phyloP scores from a whole-genome alignment of 371 early-diverging fungal species.

The Lichtheimia ramosa region DNA sequence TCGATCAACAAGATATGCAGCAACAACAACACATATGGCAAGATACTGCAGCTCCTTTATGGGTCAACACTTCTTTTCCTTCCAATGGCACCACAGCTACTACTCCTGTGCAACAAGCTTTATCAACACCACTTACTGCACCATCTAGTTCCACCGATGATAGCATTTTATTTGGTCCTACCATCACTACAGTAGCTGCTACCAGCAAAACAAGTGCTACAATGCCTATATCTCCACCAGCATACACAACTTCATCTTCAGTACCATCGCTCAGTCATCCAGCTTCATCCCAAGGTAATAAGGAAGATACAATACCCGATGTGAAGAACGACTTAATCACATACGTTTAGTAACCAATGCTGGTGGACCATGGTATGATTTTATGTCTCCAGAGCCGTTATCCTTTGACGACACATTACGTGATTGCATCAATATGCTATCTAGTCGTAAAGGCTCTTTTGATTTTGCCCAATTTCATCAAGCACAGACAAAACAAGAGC shows the following conservation, averaged over 20 bases:
- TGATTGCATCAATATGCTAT: conserved; percentile 10
- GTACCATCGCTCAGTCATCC: not conserved
- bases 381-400: not conserved
- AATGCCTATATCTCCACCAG: not conserved
- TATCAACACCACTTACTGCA: no score
- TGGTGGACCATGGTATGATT: not conserved
- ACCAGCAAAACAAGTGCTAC: no score
- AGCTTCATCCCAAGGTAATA: not conserved
- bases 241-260: not conserved
- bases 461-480: not conserved
- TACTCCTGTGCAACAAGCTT: no score
- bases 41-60: no score
- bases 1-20: not conserved
- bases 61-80: no score
- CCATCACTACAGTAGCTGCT: no score
- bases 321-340: not conserved
- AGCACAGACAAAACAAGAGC: not conserved
- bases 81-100: no score
- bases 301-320: not conserved
- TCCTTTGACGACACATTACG: conserved; percentile 5
- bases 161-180: no score
- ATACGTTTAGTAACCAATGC: not conserved
- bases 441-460: not conserved
- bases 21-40: not conserved
- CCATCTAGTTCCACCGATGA: no score